phyloP scores from a whole-genome alignment of 1,284 basidiomycete species.

The Pisolithus thermaeus region DNA sequence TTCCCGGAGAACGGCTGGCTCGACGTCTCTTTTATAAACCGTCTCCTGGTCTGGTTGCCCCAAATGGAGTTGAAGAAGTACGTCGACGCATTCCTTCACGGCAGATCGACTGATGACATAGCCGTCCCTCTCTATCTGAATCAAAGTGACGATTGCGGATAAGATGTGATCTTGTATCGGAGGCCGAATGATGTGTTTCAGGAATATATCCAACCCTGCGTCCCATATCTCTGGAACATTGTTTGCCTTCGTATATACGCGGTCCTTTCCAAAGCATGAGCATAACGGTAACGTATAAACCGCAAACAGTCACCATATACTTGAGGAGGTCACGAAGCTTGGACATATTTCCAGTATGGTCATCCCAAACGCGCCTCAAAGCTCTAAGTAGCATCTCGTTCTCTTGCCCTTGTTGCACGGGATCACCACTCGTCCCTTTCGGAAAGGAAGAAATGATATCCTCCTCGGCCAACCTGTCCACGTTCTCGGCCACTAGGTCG shows the following conservation, averaged over 20 bases:
- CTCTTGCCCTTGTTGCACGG: constrained; percentile 64
- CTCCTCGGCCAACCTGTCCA: constrained; percentile 74
- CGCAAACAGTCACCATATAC: constrained; percentile 76
- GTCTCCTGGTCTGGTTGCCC: constrained; percentile 42
- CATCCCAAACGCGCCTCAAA: constrained; percentile 86
- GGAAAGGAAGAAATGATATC: constrained; percentile 85
- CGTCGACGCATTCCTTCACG: constrained; percentile 86
- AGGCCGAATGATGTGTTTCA: constrained; percentile 76
- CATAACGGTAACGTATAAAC: background rate
- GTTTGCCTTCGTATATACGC: constrained; percentile 71
- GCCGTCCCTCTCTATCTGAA: constrained; percentile 90
- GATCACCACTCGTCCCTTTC: constrained; percentile 43
- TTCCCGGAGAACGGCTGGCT: constrained; percentile 76
- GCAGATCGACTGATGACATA: constrained; percentile 89
- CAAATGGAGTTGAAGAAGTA: constrained; percentile 68
- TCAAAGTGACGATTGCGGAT: constrained; percentile 78
- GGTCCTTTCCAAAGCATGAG: constrained; percentile 58
- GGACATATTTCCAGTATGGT: constrained; percentile 87
- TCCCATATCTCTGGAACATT: constrained; percentile 79
- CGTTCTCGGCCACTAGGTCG: constrained; percentile 75
- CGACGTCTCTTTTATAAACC: constrained; percentile 84
- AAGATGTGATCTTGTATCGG: constrained; percentile 85
- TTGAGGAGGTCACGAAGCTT: constrained; percentile 89
- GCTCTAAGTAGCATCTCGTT: constrained; percentile 84
- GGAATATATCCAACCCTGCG: constrained; percentile 80